Percentiles rank a stretch among this genome's conserved stretches.
Conservation (phyloP, 495 filamentous ascomycete species). For the Aspergillus carlsbadensis region DNA sequence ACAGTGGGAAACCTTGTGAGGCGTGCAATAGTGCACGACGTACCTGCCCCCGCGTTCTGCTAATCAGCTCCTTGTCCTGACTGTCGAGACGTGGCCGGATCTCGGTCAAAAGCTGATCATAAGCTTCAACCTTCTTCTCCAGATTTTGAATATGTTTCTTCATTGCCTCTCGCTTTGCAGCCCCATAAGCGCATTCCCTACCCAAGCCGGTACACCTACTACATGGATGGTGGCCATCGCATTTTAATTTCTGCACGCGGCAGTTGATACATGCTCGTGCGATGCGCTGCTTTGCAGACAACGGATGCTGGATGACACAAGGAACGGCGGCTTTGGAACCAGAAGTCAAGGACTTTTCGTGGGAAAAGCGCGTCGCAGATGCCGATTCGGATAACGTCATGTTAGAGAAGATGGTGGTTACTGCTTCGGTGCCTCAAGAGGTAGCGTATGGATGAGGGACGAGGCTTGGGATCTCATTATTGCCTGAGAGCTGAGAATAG, state of each 20-base stretch:
- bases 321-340: slow-evolving; percentile 38
- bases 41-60: slow-evolving; percentile 33
- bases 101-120: slow-evolving; percentile 37
- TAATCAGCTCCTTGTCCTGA: slow-evolving; percentile 31
- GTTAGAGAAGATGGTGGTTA: neutral
- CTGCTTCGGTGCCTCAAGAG: neutral
- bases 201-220: slow-evolving; percentile 53
- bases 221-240: slow-evolving; percentile 58
- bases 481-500: neutral
- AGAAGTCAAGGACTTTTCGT: neutral
- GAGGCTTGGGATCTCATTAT: neutral
- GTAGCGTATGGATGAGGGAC: neutral
- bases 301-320: slow-evolving; percentile 23
- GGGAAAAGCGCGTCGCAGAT: neutral
- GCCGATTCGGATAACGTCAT: neutral
- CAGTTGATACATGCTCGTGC: slow-evolving; percentile 69
- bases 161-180: slow-evolving; percentile 57
- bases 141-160: slow-evolving; percentile 50
- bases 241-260: slow-evolving; percentile 66
- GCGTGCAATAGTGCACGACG: too few species aligned
- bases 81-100: slow-evolving; percentile 33
- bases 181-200: slow-evolving; percentile 50
- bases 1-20: neutral
- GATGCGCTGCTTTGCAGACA: slow-evolving; percentile 37
- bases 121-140: slow-evolving; percentile 31